Evolutionary conservation across 2,329 filamentous ascomycete species (phyloP).

Genomic region (Fusarium anthophilum): DNA sequence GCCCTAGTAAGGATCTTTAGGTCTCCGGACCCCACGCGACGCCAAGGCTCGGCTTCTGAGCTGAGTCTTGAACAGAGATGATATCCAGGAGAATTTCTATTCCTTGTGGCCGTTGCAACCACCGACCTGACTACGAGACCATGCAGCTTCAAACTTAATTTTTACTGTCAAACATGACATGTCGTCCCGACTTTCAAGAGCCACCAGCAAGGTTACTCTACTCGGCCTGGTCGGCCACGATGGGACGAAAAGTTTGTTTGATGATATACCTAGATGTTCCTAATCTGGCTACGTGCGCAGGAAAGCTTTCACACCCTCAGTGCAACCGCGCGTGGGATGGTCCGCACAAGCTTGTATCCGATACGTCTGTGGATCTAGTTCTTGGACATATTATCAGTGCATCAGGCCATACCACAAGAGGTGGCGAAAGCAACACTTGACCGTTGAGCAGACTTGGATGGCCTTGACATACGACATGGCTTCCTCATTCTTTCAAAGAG

Average conservation of each 20-base stretch:
- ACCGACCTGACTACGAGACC: slow-evolving; percentile 9
- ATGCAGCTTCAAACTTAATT: slow-evolving; percentile 7
- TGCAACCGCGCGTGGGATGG: not conserved
- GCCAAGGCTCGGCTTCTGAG: slow-evolving; percentile 23
- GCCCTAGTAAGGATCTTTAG: slow-evolving; percentile 32
- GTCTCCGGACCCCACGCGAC: slow-evolving; percentile 31
- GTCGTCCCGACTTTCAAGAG: not conserved
- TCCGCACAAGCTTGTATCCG: not conserved
- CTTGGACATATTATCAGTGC: not conserved
- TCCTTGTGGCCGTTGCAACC: not conserved
- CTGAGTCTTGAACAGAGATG: slow-evolving; percentile 10
- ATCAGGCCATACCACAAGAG: slow-evolving; percentile 12
- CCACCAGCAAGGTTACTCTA: not conserved
- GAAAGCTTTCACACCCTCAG: not conserved
- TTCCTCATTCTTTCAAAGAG: slow-evolving; percentile 1
- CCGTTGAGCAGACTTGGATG: not conserved
- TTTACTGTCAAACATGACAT: not conserved
- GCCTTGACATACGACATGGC: not conserved
- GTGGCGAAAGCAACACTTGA: slow-evolving; percentile 18
- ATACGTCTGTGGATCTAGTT: not conserved
- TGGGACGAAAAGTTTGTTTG: not conserved
- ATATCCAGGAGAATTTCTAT: not conserved
- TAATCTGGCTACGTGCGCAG: not conserved
- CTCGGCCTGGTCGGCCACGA: not conserved
- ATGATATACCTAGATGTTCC: not conserved